Percentiles rank a stretch among this genome's conserved stretches.
phyloP scores from a whole-genome alignment of 768 basidiomycete genomes.

The Guyanaporus albipodus region DNA sequence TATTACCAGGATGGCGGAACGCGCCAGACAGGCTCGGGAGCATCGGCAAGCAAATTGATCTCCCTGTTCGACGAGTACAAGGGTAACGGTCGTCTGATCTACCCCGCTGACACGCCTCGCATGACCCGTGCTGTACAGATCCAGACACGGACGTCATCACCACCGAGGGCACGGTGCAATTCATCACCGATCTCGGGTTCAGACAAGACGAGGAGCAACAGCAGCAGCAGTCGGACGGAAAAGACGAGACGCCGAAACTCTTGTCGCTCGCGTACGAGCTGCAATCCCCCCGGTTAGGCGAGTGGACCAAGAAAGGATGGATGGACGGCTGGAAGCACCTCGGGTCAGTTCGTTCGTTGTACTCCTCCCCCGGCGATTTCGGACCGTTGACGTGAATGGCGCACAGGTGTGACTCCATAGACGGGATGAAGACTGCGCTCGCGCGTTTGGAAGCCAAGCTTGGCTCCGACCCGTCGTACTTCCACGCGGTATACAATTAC shows the following conservation, averaged over 20 bases:
- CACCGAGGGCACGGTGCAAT: conserved; percentile 74
- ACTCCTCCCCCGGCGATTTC: not conserved
- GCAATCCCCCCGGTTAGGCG: conserved; percentile 67
- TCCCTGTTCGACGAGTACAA: conserved; percentile 66
- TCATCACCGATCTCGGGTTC: conserved; percentile 44
- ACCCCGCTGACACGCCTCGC: not conserved
- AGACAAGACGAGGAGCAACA: conserved; percentile 32
- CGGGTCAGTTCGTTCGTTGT: conserved; percentile 47
- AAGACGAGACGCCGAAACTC: conserved; percentile 73
- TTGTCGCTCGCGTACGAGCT: conserved; percentile 80
- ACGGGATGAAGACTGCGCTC: conserved; percentile 57
- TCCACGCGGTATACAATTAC: conserved; percentile 71
- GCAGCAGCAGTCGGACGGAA: conserved; percentile 63
- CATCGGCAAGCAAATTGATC: conserved; percentile 52
- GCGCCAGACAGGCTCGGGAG: conserved; percentile 17
- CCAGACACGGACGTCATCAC: conserved; percentile 58
- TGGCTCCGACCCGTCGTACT: conserved; percentile 62
- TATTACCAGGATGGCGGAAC: conserved; percentile 50
- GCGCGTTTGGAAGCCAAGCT: conserved; percentile 54
- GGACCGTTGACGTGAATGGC: conserved; percentile 1
- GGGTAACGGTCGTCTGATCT: conserved; percentile 38
- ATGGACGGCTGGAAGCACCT: conserved; percentile 74
- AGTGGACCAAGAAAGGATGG: conserved; percentile 72
- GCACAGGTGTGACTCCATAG: conserved; percentile 60
- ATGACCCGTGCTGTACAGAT: conserved; percentile 37